phyloP scores from a whole-genome alignment of 139 green algal genomes.

The Chlorella sp. region DNA sequence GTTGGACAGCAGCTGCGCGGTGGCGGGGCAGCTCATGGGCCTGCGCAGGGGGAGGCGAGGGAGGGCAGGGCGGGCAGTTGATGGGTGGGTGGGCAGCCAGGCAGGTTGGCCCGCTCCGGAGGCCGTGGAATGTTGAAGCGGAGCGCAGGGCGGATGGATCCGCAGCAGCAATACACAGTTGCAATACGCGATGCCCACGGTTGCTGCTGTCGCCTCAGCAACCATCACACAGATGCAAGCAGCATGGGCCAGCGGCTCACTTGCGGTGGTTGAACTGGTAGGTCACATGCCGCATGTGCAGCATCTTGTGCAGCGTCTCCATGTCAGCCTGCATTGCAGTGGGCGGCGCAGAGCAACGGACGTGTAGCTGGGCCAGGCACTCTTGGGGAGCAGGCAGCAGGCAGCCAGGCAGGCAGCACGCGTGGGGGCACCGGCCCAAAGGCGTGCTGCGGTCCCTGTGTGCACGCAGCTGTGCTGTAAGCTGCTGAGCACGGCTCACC shows the following conservation, averaged over 20 bases:
- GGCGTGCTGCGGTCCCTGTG: too few species aligned
- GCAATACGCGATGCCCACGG: too few species aligned
- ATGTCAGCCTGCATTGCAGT: conserved; percentile 86
- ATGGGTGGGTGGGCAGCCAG: neutral
- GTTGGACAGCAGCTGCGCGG: conserved; percentile 97
- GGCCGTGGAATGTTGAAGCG: too few species aligned
- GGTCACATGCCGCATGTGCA: conserved; percentile 81
- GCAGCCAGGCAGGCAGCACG: too few species aligned
- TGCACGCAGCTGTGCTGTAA: too few species aligned
- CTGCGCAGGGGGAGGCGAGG: conserved; percentile 46
- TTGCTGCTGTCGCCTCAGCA: neutral
- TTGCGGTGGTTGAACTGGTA: conserved; percentile 87
- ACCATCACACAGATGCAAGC: neutral
- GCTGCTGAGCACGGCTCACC: neutral
- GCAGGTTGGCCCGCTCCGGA: neutral
- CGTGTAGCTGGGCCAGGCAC: too few species aligned
- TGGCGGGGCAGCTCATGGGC: conserved; percentile 88
- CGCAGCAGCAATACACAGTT: too few species aligned
- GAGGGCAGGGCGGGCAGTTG: neutral
- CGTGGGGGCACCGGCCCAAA: too few species aligned
- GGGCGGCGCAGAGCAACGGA: too few species aligned
- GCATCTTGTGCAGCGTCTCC: conserved; percentile 92
- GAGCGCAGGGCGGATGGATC: too few species aligned
- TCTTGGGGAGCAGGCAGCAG: too few species aligned
- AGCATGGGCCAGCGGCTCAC: conserved; percentile 70